Evolutionary conservation across 2,329 filamentous ascomycete species (phyloP).

Genomic region (Paecilomyces sp.): DNA sequence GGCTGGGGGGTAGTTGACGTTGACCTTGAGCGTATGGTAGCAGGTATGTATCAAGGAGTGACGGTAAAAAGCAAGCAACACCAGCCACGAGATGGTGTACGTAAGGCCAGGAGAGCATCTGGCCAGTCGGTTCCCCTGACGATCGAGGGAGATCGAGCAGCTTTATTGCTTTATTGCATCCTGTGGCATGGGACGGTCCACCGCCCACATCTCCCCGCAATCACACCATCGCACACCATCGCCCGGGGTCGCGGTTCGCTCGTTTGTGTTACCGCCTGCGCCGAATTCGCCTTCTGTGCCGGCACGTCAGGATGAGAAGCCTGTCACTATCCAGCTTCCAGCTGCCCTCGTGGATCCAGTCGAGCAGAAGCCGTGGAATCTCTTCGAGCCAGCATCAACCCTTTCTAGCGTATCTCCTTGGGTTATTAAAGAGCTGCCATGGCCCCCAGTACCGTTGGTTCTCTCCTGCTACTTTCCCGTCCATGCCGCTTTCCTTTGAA

Average conservation of each 20-base stretch:
- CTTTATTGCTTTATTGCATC: neutral
- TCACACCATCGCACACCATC: slow-evolving; percentile 8
- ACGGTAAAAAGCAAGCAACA: neutral
- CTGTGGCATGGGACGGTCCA: neutral
- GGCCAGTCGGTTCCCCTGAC: neutral
- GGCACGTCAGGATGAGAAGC: slow-evolving; percentile 3
- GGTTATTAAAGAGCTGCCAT: neutral
- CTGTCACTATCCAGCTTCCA: neutral
- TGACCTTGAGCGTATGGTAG: too few relatives aligned
- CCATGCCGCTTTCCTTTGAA: neutral
- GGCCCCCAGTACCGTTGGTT: slow-evolving; percentile 1
- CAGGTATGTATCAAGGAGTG: too few relatives aligned
- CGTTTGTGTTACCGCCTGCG: neutral
- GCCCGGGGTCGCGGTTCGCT: slow-evolving; percentile 2
- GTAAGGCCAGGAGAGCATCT: neutral
- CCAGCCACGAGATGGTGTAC: neutral
- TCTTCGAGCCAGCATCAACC: neutral
- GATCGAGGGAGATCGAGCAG: neutral
- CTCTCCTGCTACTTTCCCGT: neutral
- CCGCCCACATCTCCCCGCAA: slow-evolving; percentile 3
- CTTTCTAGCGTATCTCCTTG: neutral
- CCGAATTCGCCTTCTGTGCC: neutral
- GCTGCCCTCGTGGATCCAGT: neutral
- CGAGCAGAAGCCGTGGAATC: neutral
- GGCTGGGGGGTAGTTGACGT: too few relatives aligned